Percentiles rank a stretch among this genome's conserved stretches.
phyloP scores from a whole-genome alignment of 441 rosid species.

The Lepidium campestre region DNA sequence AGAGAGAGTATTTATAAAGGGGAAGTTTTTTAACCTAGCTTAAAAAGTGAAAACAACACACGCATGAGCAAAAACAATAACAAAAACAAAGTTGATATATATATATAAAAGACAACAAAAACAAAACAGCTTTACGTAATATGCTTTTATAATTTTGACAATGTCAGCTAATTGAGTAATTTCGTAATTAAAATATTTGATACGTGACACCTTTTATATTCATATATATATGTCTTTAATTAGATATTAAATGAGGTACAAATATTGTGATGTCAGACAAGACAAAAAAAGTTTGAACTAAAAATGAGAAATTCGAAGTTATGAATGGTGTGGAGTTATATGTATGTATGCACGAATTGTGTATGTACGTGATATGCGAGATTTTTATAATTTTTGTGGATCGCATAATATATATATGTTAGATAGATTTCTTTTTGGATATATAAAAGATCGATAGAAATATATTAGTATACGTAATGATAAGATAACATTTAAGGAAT shows the following conservation, averaged over 20 bases:
- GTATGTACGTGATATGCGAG: neutral
- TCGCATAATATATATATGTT: conserved; percentile 11
- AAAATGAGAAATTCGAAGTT: neutral
- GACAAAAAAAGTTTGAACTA: neutral
- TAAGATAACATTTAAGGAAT: conserved; percentile 13
- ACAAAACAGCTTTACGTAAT: conserved; percentile 1
- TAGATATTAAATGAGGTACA: neutral
- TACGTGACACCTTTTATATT: neutral
- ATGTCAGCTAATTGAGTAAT: conserved; percentile 10
- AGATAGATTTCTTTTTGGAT: neutral
- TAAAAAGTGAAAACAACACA: neutral
- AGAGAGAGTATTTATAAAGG: no score
- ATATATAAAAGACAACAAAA: neutral
- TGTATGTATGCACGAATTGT: conserved; percentile 8
- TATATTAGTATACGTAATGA: conserved; percentile 15
- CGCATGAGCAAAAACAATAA: neutral
- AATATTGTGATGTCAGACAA: neutral
- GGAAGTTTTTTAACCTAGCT: no score
- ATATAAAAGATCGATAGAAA: neutral
- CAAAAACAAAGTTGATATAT: neutral
- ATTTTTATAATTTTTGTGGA: conserved; percentile 12
- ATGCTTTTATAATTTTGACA: conserved; percentile 3
- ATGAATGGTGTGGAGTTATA: neutral
- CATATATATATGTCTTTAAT: neutral
- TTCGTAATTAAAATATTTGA: neutral